These are phyloP conservation scores for Haematococcus sp. DNA, from an alignment of 139 green algal genomes.

Conservation along the genomic window DNA sequence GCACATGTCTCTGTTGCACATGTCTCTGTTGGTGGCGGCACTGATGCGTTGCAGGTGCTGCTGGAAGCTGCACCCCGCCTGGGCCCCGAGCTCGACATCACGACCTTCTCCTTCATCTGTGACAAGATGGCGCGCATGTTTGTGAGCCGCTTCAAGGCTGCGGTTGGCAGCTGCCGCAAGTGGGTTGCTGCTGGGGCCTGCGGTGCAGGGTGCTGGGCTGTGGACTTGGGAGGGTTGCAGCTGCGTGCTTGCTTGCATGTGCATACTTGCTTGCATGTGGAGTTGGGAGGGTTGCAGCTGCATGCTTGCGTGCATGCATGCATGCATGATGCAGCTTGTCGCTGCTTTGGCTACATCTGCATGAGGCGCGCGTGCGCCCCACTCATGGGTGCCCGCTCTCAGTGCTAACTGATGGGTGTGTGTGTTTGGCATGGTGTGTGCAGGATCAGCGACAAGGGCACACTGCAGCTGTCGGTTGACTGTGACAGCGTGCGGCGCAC, in stretches of 20 bases:
- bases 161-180: constrained; percentile 4
- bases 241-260: too few species aligned
- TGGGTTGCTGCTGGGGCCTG: constrained; percentile 19
- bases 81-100: constrained; percentile 56
- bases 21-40: neutral
- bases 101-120: constrained; percentile 91
- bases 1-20: neutral
- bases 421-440: too few species aligned
- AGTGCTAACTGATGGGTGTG: too few species aligned
- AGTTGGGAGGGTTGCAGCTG: too few species aligned
- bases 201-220: too few species aligned
- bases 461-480: constrained; percentile 66
- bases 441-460: constrained; percentile 57
- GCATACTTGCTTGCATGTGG: too few species aligned
- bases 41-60: constrained; percentile 36
- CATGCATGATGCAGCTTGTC: too few species aligned
- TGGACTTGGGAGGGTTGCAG: too few species aligned
- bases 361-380: too few species aligned
- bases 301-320: too few species aligned
- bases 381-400: too few species aligned
- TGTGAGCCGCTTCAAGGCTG: constrained; percentile 71
- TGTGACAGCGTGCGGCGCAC: constrained; percentile 45
- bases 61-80: constrained; percentile 56
- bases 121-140: constrained; percentile 92
- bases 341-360: too few species aligned